Conservation (phyloP, 257 asterid genomes). For the Schizonepeta tenuifolia region DNA sequence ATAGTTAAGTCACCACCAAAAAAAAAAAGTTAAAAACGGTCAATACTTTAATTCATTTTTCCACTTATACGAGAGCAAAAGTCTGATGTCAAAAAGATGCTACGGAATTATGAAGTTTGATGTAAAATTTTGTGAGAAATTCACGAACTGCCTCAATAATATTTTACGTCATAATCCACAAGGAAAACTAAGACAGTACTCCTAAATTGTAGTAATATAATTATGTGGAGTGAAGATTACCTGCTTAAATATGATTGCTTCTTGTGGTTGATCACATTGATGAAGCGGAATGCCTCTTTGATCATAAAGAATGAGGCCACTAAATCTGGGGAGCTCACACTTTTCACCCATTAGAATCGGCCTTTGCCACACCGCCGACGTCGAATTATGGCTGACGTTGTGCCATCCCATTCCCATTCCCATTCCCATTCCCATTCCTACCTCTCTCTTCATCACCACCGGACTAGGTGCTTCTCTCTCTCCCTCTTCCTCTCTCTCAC, state of each 20-base stretch:
- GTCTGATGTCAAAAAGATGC: no score
- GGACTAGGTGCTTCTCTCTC: constrained; percentile 41
- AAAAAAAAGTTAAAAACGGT: no score
- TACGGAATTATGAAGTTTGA: no score
- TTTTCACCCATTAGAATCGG: constrained; percentile 92
- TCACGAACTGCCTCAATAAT: no score
- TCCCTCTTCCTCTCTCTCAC: neutral
- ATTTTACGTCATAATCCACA: no score
- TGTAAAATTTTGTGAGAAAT: no score
- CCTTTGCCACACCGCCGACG: constrained; percentile 80
- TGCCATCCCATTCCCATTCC: constrained; percentile 42
- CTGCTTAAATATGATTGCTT: constrained; percentile 33
- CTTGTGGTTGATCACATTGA: constrained; percentile 26
- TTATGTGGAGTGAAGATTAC: neutral
- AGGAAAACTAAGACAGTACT: no score
- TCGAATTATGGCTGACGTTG: constrained; percentile 68
- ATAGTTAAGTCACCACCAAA: no score
- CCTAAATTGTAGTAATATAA: no score
- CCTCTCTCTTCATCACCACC: constrained; percentile 43
- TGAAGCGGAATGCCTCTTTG: constrained; percentile 64
- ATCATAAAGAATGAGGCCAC: constrained; percentile 86
- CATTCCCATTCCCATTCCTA: no score
- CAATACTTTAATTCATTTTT: no score
- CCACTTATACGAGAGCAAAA: no score
- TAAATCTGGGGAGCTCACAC: constrained; percentile 81